Evolutionary conservation across 2,329 filamentous ascomycete genomes (phyloP), one percentile per base, ranked within the genome.

Genomic region (Scolecobasidium constrictum): DNA sequence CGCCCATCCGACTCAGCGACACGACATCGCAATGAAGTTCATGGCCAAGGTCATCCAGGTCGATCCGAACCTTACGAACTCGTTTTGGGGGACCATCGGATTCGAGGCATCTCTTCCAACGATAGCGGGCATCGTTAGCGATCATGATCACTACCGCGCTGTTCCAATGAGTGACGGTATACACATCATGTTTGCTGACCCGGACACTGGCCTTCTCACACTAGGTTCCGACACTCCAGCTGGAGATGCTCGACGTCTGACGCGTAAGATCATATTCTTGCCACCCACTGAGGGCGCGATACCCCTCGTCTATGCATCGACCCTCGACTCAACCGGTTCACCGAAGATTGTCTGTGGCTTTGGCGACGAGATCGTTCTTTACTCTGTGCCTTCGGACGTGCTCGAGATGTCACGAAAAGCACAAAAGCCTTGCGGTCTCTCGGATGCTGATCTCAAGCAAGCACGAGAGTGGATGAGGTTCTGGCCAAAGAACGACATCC

Each of bases 161-260:
- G 60, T 81, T 11, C 78, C 80, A 3, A 56, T 83, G 31, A 78
- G 75, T 47, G 80, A 83, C 54, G 78, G 78, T 2, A 63, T 72
- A 44, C 77, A 83, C 50, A 65, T 83, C 26, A 58, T 83, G 4
- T 83, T 81, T 54, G 75, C 75, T 5, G 77, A 83, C 52, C 77
- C 78, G 4, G 57, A 58, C 9, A 73, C 67, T 2, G 70, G 68
- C 7, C 57, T 67, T 6, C 65, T 83, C 5, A 78, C 71, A 47
- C 59, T 84, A 13, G 78, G 79, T 3, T 75, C 67, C 36, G 75
- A 82, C 60, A 71, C 73, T 1, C 74, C 76, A 1, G 60, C 75
- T 15, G 65, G 65, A 21, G 73, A 75, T 35, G 71, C 66, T 42
- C 75, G 65, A 0, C 77, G 73, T 48, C 59, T 83, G 12, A 62